Evolutionary conservation across 768 basidiomycete genomes (phyloP).

Genomic region (Omphalotus guepiniiformis): DNA sequence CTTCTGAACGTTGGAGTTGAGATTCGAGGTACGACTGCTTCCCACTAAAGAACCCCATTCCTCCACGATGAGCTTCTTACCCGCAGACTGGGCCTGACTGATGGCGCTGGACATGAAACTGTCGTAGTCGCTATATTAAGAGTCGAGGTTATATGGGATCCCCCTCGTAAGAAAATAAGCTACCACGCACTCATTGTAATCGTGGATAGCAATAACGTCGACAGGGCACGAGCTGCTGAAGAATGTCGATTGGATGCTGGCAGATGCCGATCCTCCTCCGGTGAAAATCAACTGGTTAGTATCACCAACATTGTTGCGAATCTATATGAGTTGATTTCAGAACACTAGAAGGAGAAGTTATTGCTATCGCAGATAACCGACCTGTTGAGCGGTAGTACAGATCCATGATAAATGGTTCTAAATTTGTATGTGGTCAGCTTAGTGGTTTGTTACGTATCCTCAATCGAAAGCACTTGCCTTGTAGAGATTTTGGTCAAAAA

Average conservation of each 20-base stretch:
- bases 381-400: conserved; percentile 20
- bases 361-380: neutral
- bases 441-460: too few relatives aligned
- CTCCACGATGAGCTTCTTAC: conserved; percentile 32
- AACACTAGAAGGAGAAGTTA: neutral
- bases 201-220: conserved; percentile 34
- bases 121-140: conserved; percentile 19
- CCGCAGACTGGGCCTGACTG: conserved; percentile 26
- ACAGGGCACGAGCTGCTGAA: conserved; percentile 23
- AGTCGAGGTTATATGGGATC: neutral
- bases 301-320: conserved; percentile 22
- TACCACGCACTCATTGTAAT: conserved; percentile 25
- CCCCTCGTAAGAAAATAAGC: neutral
- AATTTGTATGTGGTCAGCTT: too few relatives aligned
- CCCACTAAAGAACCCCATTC: conserved; percentile 32
- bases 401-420: conserved; percentile 18
- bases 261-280: conserved; percentile 20
- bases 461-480: too few relatives aligned
- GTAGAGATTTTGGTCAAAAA: conserved; percentile 22
- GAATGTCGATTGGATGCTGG: conserved; percentile 21
- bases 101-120: conserved; percentile 22
- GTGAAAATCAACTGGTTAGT: conserved; percentile 23
- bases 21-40: conserved; percentile 26
- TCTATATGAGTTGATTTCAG: conserved; percentile 7
- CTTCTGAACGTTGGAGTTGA: conserved; percentile 27